A percentile compares a stretch with the other conserved stretches of the same genome.
phyloP scores from a whole-genome alignment of 176 grass and related monocot species.

The Musa beccarii region DNA sequence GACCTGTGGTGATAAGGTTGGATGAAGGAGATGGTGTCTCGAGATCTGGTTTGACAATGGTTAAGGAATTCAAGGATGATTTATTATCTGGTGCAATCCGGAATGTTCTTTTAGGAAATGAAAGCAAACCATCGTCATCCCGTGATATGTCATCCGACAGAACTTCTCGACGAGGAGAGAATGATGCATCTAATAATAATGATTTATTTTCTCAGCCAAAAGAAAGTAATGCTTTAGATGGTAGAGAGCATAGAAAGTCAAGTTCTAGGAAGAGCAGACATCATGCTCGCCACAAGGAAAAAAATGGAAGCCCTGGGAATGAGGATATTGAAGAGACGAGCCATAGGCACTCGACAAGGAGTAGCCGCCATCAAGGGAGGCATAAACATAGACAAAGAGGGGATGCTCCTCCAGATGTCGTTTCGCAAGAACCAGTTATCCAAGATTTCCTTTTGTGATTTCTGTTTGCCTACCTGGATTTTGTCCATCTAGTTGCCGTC shows the following conservation, averaged over 20 bases:
- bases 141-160: conserved; percentile 19
- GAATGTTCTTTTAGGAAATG: conserved; percentile 46
- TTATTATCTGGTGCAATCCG: conserved; percentile 40
- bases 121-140: conserved; percentile 34
- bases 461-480: neutral
- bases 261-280: conserved; percentile 40
- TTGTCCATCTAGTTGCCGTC: neutral
- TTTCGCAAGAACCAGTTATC: conserved; percentile 50
- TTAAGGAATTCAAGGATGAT: conserved; percentile 35
- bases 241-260: conserved; percentile 28
- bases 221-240: conserved; percentile 20
- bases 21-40: conserved; percentile 58
- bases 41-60: conserved; percentile 26
- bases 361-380: conserved; percentile 35
- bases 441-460: conserved; percentile 90
- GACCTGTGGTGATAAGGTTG: conserved; percentile 82
- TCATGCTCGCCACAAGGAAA: conserved; percentile 28
- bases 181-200: conserved; percentile 15
- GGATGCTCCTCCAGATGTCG: conserved; percentile 19
- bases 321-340: conserved; percentile 37
- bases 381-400: conserved; percentile 57
- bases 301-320: conserved; percentile 35
- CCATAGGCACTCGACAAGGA: conserved; percentile 38
- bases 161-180: conserved; percentile 22
- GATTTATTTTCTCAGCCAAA: conserved; percentile 29